Evolutionary conservation across 1,284 basidiomycete species (phyloP), one percentile per base, ranked within the genome.

Genomic region (Naganishia sp.): DNA sequence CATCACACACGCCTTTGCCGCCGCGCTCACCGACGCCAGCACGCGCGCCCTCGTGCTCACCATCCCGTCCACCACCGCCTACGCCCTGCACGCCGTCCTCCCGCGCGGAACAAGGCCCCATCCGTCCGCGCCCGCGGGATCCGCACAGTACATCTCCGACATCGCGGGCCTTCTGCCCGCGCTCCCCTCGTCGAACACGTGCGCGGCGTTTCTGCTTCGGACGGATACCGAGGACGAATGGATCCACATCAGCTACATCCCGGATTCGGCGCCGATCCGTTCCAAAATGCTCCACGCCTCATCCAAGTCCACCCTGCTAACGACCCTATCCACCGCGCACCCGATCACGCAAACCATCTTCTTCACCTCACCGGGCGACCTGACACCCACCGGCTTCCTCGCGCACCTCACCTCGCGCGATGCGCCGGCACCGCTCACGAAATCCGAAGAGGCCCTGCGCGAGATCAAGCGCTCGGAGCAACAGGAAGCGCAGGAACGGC

Each of bases 241-340:
- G 79, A 76, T 79, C 74, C 77, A 79, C 75, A 72, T 80, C 63
- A 79, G 77, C 1, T 80, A 75, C 68, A 78, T 80, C 3, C 79
- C 79, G 5, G 79, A 80, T 66, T 73, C 77, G 65, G 79, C 79
- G 7, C 64, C 78, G 74, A 76, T 79, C 13, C 72, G 79, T 50
- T 74, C 75, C 23, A 80, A 95, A 89, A 95, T 94, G 92, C 82
- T 95, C 33, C 94, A 94, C 77, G 92, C 92, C n/a, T 89, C 91
- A 1, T 88, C 88, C 0, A 86, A 91, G 59, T 83, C 84, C 31
- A 85, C 88, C 7, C 82, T 94, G 23, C 83, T 88, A 54, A 91
- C 87, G 53, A 80, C 86, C 65, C 92, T 94, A 78, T 85, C 86
- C 15, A 88, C 52, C 2, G 45, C 91, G 74, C 36, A 61, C 23